A percentile compares a stretch with the other conserved stretches of the same genome.
Conservation (phyloP, 2,329 filamentous ascomycete genomes). For the Xylaria polymorpha region DNA sequence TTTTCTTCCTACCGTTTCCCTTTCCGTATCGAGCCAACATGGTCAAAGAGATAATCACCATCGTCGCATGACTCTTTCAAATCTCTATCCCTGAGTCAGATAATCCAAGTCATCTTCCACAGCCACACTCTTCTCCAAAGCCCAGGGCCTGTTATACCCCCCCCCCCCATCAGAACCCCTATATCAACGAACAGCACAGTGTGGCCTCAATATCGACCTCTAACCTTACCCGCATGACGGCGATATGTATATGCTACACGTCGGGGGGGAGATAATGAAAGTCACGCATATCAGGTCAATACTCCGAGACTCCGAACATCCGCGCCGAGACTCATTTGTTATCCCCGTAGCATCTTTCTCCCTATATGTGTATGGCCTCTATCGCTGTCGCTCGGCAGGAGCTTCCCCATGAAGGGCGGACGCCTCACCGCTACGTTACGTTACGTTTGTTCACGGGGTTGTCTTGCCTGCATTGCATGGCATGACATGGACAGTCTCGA, state of each 20-base stretch:
- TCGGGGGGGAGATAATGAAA: not conserved
- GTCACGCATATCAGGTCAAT: not conserved
- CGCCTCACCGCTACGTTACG: not conserved
- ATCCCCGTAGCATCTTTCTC: not conserved
- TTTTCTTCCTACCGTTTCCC: not conserved
- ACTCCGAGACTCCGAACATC: not conserved
- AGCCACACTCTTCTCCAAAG: not conserved
- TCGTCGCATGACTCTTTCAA: not conserved
- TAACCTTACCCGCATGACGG: not conserved
- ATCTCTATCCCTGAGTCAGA: not conserved
- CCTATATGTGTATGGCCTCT: not conserved
- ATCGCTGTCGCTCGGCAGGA: not conserved
- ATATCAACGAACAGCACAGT: not conserved
- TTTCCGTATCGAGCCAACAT: not conserved
- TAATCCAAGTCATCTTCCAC: not conserved
- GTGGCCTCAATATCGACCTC: not conserved
- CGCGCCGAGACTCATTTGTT: not conserved
- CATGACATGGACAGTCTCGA: not conserved
- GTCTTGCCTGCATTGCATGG: not conserved
- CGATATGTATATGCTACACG: not conserved
- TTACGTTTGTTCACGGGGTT: not conserved
- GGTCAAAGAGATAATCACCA: not conserved
- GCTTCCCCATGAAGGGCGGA: not conserved
- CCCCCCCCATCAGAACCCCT: not conserved
- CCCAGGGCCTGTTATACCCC: not conserved